Percentiles rank a stretch among this genome's conserved stretches.
Evolutionary conservation across 139 green algal genomes (phyloP).

Genomic region (Chlamydomonas sphaeroides): DNA sequence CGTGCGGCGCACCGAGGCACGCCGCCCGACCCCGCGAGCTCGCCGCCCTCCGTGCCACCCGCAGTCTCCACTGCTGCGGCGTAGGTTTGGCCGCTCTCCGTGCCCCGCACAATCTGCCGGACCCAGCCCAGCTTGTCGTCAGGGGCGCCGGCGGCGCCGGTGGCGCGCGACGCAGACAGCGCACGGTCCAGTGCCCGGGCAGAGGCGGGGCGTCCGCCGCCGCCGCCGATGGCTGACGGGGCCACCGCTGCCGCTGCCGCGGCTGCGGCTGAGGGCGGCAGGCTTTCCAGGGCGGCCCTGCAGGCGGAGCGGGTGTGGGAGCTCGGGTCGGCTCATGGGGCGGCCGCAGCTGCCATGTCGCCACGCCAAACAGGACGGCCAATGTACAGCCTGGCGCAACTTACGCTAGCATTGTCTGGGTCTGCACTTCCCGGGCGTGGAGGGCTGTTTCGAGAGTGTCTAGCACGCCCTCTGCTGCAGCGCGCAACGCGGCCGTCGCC

Average conservation of each 20-base stretch:
- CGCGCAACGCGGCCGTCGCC: neutral
- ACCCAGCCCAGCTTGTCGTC: conserved; percentile 8
- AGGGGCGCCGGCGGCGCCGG: neutral
- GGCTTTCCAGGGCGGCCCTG: neutral
- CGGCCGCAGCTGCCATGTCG: no score
- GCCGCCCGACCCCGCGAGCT: neutral
- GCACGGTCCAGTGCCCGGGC: conserved; percentile 21
- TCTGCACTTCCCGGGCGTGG: conserved; percentile 17
- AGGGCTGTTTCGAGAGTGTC: neutral
- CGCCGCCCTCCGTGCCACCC: neutral
- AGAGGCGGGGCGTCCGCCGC: neutral
- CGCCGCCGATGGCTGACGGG: neutral
- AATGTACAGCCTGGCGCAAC: neutral
- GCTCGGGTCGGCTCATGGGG: no score
- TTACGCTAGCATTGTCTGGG: conserved; percentile 9
- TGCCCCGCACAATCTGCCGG: conserved; percentile 8
- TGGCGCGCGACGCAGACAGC: neutral
- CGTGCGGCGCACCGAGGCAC: neutral
- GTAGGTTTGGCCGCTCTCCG: conserved; percentile 24
- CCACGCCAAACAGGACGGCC: no score
- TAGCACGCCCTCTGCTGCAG: neutral
- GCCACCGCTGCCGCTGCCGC: no score
- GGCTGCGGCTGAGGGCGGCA: no score
- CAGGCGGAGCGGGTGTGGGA: no score
- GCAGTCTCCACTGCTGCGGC: conserved; percentile 9